phyloP scores from a whole-genome alignment of 179 eudicot species.

The Nepenthes alata region DNA sequence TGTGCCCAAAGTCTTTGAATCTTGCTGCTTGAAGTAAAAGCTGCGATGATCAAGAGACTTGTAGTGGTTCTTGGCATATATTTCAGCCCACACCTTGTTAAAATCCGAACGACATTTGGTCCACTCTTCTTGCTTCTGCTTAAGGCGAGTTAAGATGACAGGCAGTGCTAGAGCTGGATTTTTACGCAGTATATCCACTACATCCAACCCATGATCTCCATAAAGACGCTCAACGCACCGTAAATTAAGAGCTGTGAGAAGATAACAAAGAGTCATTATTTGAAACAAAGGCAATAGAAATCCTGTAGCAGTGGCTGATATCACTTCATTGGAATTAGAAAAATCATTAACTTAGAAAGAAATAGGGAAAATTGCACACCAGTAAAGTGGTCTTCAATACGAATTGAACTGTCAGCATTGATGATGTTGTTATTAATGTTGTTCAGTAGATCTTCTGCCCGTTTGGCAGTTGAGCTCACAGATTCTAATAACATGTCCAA shows the following conservation, averaged over 20 bases:
- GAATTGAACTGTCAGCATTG: slow-evolving; percentile 30
- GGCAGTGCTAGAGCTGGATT: slow-evolving; percentile 62
- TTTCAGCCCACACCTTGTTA: slow-evolving; percentile 88
- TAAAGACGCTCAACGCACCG: slow-evolving; percentile 90
- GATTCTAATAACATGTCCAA: slow-evolving; percentile 93
- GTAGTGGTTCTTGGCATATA: slow-evolving; percentile 79
- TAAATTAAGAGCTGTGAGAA: slow-evolving; percentile 46
- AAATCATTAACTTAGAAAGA: not conserved
- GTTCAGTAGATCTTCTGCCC: slow-evolving; percentile 66
- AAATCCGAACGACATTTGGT: slow-evolving; percentile 69
- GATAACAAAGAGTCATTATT: not conserved
- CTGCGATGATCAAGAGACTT: slow-evolving; percentile 96
- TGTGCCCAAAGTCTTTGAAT: slow-evolving; percentile 80
- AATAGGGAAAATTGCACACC: slow-evolving; percentile 18
- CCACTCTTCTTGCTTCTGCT: slow-evolving; percentile 97
- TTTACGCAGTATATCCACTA: slow-evolving; percentile 63
- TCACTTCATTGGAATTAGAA: not conserved
- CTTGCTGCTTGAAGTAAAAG: slow-evolving; percentile 97
- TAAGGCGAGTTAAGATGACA: slow-evolving; percentile 74
- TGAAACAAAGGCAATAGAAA: not conserved
- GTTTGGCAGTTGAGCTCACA: slow-evolving; percentile 63
- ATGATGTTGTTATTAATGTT: slow-evolving; percentile 33
- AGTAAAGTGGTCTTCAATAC: slow-evolving; percentile 64
- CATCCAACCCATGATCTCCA: slow-evolving; percentile 86
- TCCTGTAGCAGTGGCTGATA: not conserved